Evolutionary conservation across 139 green algal genomes (phyloP), one percentile per base, ranked within the genome.

Genomic region (Astrephomene gubernaculifera): DNA sequence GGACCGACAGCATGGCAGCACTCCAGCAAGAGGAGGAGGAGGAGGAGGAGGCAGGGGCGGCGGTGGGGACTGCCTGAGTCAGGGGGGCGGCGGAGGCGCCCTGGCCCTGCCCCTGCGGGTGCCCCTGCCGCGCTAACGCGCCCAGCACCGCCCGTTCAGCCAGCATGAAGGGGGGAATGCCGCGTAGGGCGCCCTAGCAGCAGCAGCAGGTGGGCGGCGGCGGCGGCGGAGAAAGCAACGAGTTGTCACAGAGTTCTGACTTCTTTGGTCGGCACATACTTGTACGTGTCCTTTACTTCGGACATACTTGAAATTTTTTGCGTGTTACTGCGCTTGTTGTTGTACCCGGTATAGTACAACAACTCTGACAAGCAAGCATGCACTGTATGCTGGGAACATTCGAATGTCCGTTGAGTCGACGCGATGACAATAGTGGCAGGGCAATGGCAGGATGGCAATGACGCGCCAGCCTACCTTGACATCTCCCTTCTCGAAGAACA

Each of bases 131-230:
- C 71, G 54, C 31, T 19, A 86, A 49, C 39, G 87, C 88, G 60
- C 92, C 76, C 54, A 96, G 78, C 24, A 96, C 36, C 1, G 90
- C 80, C 0, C 90, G 88, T 87, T 98, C 94, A 2, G 82, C 94
- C 12, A 91, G 73, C 68, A 94, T 83, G 69, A 83, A 92, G 25
- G 61, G 49, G 0, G 93, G 96, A 85, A 97, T 88, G 57, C 22
- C 68, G 27, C 67, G 43, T 43, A 97, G 88, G 25, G 95, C 90
- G 29, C 41, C 90, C 76, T 90, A 64, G 54, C 43, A 61, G 53
- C 36, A 67, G 41, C 38, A 44, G n/a, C 7, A 74, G 31, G 21
- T 4, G 31, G 33, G n/a, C n/a, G n/a, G n/a, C n/a, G n/a, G n/a
- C n/a, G n/a, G n/a, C n/a, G n/a, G n/a, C n/a, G n/a, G n/a, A n/a